phyloP scores from a whole-genome alignment of 768 basidiomycete genomes.

The Termitomyces sp. region DNA sequence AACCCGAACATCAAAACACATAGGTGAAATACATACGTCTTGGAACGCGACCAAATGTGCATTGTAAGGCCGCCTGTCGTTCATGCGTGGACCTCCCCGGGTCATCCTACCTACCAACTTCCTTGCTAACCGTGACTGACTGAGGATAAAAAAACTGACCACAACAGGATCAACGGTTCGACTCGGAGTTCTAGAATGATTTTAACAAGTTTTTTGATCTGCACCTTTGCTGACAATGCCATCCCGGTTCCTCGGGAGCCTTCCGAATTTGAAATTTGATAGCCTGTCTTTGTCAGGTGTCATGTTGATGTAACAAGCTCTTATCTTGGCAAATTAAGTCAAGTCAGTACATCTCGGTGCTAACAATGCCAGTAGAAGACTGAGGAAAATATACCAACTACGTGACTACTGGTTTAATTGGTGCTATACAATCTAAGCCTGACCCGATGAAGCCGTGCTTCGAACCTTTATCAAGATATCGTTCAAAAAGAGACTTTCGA shows the following conservation, averaged over 20 bases:
- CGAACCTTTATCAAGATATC: not conserved
- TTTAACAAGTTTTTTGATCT: not conserved
- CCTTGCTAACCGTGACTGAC: too few relatives aligned
- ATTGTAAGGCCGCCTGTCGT: too few relatives aligned
- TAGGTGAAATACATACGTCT: too few relatives aligned
- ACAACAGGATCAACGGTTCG: too few relatives aligned
- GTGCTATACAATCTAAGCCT: not conserved
- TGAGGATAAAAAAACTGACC: too few relatives aligned
- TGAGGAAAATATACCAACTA: not conserved
- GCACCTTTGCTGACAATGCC: not conserved
- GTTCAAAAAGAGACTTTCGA: not conserved
- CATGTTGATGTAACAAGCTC: not conserved
- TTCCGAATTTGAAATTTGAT: not conserved
- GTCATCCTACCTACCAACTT: too few relatives aligned
- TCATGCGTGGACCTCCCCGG: too few relatives aligned
- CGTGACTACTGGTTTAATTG: not conserved
- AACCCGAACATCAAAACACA: too few relatives aligned
- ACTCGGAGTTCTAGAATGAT: not conserved
- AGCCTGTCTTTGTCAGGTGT: not conserved
- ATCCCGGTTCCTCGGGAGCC: not conserved
- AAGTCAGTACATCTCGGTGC: too few relatives aligned
- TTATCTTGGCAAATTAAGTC: not conserved
- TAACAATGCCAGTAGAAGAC: not conserved
- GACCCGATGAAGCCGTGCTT: not conserved
- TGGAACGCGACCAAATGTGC: too few relatives aligned